phyloP scores from a whole-genome alignment of 1,139 yeast genomes.

The Pichia sp. region DNA sequence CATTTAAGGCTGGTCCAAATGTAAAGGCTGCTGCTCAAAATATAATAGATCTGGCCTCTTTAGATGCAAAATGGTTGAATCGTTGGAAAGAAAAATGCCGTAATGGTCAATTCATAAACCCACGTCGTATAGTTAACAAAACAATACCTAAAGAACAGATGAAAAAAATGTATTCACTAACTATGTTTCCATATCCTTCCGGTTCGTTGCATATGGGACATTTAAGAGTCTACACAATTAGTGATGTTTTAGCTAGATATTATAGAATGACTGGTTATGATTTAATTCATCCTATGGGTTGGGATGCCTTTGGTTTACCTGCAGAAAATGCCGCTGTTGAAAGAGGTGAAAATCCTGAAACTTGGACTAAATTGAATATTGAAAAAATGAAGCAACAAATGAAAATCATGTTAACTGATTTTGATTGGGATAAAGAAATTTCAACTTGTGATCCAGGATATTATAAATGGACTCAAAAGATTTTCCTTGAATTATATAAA shows the following conservation, averaged over 20 bases:
- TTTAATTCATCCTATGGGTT: slow-evolving; percentile 95
- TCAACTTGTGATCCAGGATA: slow-evolving; percentile 86
- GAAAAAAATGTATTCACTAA: slow-evolving; percentile 55
- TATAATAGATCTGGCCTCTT: slow-evolving; percentile 19
- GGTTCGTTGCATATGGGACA: slow-evolving; percentile 93
- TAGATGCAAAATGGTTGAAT: slow-evolving; percentile 48
- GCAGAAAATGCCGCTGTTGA: slow-evolving; percentile 98
- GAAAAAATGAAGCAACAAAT: slow-evolving; percentile 78
- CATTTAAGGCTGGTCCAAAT: not conserved
- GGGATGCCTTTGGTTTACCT: slow-evolving; percentile 98
- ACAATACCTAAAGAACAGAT: slow-evolving; percentile 16
- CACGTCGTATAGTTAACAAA: slow-evolving; percentile 33
- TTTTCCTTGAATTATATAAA: slow-evolving; percentile 65
- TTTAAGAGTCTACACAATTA: slow-evolving; percentile 81
- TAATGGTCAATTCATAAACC: slow-evolving; percentile 38
- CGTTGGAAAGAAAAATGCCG: slow-evolving; percentile 41
- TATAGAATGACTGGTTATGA: slow-evolving; percentile 67
- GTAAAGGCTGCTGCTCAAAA: slow-evolving; percentile 13
- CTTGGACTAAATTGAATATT: slow-evolving; percentile 78
- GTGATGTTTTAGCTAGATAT: slow-evolving; percentile 77
- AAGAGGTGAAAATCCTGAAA: slow-evolving; percentile 66
- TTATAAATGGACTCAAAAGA: slow-evolving; percentile 86
- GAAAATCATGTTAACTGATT: slow-evolving; percentile 70
- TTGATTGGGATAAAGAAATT: slow-evolving; percentile 90
- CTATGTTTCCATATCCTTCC: slow-evolving; percentile 96